Conservation (phyloP, 352 stramenopile species). For the Phytophthora crassamura region DNA sequence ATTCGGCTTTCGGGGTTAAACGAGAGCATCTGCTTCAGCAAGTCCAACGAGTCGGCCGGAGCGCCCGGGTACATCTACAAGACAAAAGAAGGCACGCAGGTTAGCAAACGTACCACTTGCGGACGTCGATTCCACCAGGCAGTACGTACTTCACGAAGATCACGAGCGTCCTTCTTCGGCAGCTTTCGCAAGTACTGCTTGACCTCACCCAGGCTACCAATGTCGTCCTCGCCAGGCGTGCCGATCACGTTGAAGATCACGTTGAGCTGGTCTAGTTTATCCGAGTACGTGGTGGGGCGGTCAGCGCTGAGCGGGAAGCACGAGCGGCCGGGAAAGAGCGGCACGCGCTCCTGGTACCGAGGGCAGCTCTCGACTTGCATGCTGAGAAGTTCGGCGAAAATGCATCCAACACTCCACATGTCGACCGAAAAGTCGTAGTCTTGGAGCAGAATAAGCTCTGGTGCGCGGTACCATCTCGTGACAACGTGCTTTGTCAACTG, state of each 20-base stretch:
- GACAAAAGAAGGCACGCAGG: slow-evolving; percentile 4
- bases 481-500: slow-evolving; percentile 99
- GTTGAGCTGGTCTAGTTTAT: slow-evolving; percentile 94
- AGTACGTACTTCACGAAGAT: slow-evolving; percentile 68
- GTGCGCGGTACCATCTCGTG: slow-evolving; percentile 97
- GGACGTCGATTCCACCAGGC: neutral
- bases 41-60: slow-evolving; percentile 77
- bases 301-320: slow-evolving; percentile 88
- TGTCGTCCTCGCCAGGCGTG: slow-evolving; percentile 92
- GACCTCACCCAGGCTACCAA: slow-evolving; percentile 79
- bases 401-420: slow-evolving; percentile 99
- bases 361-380: slow-evolving; percentile 91
- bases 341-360: slow-evolving; percentile 85
- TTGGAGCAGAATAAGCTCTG: slow-evolving; percentile 96
- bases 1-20: slow-evolving; percentile 87
- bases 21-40: slow-evolving; percentile 87
- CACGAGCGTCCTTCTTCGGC: slow-evolving; percentile 79
- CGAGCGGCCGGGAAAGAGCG: slow-evolving; percentile 85
- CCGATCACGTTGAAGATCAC: slow-evolving; percentile 97
- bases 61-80: slow-evolving; percentile 83
- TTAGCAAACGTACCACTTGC: neutral
- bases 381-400: slow-evolving; percentile 87
- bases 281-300: slow-evolving; percentile 83
- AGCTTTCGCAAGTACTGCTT: slow-evolving; percentile 90
- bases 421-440: slow-evolving; percentile 98